Conservation (phyloP, 2,329 filamentous ascomycete genomes). For the Diaporthe longicolla region DNA sequence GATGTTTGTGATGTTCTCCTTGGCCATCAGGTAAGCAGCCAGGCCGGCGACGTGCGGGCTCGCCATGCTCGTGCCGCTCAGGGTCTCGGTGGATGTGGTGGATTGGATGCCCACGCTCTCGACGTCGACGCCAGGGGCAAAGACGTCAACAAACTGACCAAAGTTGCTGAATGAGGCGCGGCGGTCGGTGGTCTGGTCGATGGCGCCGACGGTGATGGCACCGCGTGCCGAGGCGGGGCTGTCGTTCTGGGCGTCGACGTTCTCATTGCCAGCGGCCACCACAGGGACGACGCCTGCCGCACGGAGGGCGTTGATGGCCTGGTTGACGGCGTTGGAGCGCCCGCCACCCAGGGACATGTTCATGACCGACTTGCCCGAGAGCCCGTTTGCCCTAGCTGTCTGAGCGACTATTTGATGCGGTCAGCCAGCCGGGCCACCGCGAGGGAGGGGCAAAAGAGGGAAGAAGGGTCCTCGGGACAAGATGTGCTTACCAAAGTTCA, state of each 20-base stretch:
- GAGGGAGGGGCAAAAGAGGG: too few relatives aligned
- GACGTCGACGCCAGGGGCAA: conserved; percentile 69
- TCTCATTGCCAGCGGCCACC: conserved; percentile 73
- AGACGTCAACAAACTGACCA: conserved; percentile 66
- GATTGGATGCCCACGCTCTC: conserved; percentile 66
- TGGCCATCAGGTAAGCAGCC: conserved; percentile 75
- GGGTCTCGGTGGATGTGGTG: conserved; percentile 58
- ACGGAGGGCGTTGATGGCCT: conserved; percentile 65
- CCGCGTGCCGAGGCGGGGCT: conserved; percentile 69
- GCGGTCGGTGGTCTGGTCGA: conserved; percentile 64
- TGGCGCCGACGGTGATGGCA: conserved; percentile 73
- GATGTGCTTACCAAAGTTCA: conserved; percentile 62
- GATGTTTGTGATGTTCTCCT: conserved; percentile 64
- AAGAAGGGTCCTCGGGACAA: too few relatives aligned
- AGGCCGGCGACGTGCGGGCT: conserved; percentile 77
- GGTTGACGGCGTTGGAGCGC: conserved; percentile 65
- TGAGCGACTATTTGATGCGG: conserved; percentile 54
- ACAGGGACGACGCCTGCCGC: conserved; percentile 68
- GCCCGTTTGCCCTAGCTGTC: conserved; percentile 58
- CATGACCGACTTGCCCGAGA: conserved; percentile 69
- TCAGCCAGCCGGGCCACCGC: neutral
- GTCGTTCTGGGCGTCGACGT: conserved; percentile 63
- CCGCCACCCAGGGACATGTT: conserved; percentile 74
- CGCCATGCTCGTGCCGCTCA: conserved; percentile 75
- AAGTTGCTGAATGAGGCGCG: conserved; percentile 72